Base-by-base conservation (phyloP, 805 yeast genomes). In the Zygotorulaspora sp. region DNA sequence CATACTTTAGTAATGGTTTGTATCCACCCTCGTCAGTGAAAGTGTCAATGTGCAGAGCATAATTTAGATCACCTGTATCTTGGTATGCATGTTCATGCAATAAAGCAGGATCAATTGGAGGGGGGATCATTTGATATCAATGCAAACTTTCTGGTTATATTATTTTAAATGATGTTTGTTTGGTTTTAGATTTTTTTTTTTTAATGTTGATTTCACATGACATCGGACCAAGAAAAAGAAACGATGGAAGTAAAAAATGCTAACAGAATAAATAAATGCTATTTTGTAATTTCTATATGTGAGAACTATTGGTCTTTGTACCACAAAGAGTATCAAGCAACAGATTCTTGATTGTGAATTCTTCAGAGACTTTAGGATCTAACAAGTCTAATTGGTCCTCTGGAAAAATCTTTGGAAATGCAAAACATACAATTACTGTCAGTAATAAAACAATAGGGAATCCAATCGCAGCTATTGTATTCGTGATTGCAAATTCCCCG, bases 391-490 rank as follows among this genome's bases (percentile, higher is more conserved):
- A 62, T 38, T 83, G 87, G 4, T 74, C 77, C 26, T 52, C 47
- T 0, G 84, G 79, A 37, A 89, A 83, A 1, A 82, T 55, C 36
- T 54, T 58, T 0, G 83, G 84, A 65, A 94, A 78, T 5, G 72
- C 49, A 53, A 77, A 71, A 9, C 87, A 76, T 1, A 77, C 64
- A 15, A 82, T 71, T 41, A 85, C 89, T 36, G 79, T 72, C 2
- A 70, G 41, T 53, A 90, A 61, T 34, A 90, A 63, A 0, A 92
- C 85, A 2, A 87, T 82, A 0, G 98, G 97, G 55, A 92, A 90
- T 2, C 95, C 97, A 21, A 90, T 86, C 0, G 97, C 97, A 0
- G 92, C 97, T 43, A 71, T 77, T 0, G 96, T 86, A 55, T 80
- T 75, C 0, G 95, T 83, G 21, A 90, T 87, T 0, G 79, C 92